Evolutionary conservation across 192 early-diverging fungal species (phyloP).

Genomic region (Podila verticillata): DNA sequence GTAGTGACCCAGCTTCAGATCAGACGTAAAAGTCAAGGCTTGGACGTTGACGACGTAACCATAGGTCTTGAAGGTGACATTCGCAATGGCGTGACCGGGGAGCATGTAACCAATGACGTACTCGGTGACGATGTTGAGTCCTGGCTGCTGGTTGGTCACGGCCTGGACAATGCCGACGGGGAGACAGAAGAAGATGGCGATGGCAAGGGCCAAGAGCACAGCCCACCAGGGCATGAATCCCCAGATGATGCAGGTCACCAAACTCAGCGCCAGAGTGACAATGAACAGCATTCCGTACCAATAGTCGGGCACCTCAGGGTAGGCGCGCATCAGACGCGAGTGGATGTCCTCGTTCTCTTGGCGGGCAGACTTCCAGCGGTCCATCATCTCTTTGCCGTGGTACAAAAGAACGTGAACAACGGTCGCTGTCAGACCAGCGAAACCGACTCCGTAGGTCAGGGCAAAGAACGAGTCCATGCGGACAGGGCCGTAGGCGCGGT

Average conservation of each 20-base stretch:
- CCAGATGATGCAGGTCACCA: conserved; percentile 57
- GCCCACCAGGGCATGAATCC: conserved; percentile 81
- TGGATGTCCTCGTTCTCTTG: conserved; percentile 65
- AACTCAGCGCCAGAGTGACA: conserved; percentile 46
- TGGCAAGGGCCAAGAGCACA: conserved; percentile 63
- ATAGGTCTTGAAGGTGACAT: conserved; percentile 86
- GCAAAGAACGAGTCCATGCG: conserved; percentile 16
- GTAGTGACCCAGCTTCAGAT: conserved; percentile 81
- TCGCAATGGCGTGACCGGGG: conserved; percentile 81
- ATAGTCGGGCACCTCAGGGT: conserved; percentile 70
- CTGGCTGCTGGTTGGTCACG: conserved; percentile 64
- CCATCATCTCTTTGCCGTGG: conserved; percentile 71
- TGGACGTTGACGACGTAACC: conserved; percentile 79
- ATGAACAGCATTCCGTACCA: conserved; percentile 60
- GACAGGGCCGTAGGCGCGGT: conserved; percentile 51
- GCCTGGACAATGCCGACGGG: conserved; percentile 84
- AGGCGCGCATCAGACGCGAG: conserved; percentile 68
- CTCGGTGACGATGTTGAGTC: conserved; percentile 76
- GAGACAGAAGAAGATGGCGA: conserved; percentile 71
- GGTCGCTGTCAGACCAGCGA: conserved; percentile 59
- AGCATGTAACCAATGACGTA: conserved; percentile 81
- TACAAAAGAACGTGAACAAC: conserved; percentile 68
- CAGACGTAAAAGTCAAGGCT: conserved; percentile 70
- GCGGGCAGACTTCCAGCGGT: conserved; percentile 52
- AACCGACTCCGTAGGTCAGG: conserved; percentile 54